Conservation (phyloP, 768 basidiomycete species). For the Mycena rosella region DNA sequence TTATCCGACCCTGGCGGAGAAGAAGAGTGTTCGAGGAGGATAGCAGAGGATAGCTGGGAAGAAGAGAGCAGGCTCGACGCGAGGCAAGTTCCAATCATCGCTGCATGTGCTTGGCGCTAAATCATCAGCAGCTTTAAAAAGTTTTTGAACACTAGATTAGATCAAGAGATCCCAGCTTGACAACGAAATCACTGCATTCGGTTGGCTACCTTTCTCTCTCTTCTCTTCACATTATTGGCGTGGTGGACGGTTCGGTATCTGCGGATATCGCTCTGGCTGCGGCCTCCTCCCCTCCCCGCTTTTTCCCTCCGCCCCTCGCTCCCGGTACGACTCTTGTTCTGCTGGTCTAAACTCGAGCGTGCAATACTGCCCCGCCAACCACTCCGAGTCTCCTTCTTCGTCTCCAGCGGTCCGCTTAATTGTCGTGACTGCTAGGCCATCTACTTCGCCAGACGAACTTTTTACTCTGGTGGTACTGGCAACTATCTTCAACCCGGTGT, state of each 20-base stretch:
- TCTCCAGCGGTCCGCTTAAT: slow-evolving; percentile 36
- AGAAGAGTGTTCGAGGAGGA: too few species aligned
- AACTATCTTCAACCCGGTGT: slow-evolving; percentile 23
- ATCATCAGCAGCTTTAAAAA: too few species aligned
- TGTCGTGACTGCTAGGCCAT: slow-evolving; percentile 34
- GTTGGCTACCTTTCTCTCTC: background rate
- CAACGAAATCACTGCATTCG: too few species aligned
- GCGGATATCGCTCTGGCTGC: slow-evolving; percentile 20
- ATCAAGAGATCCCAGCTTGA: too few species aligned
- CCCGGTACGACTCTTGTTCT: slow-evolving; percentile 28
- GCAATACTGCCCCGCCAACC: background rate
- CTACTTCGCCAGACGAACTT: slow-evolving; percentile 31
- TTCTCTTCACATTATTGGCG: background rate
- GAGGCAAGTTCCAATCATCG: too few species aligned
- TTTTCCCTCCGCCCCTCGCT: background rate
- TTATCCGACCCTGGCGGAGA: too few species aligned
- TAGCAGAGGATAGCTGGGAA: too few species aligned
- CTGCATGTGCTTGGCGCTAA: too few species aligned
- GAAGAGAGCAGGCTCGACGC: too few species aligned
- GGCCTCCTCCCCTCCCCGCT: slow-evolving; percentile 4
- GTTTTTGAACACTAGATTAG: too few species aligned
- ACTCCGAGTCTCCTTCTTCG: background rate
- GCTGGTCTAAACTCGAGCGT: slow-evolving; percentile 32
- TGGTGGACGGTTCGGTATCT: slow-evolving; percentile 10
- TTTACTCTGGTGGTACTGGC: slow-evolving; percentile 32